phyloP scores from a whole-genome alignment of 208 protist genomes.

The Strigomonas culicis region DNA sequence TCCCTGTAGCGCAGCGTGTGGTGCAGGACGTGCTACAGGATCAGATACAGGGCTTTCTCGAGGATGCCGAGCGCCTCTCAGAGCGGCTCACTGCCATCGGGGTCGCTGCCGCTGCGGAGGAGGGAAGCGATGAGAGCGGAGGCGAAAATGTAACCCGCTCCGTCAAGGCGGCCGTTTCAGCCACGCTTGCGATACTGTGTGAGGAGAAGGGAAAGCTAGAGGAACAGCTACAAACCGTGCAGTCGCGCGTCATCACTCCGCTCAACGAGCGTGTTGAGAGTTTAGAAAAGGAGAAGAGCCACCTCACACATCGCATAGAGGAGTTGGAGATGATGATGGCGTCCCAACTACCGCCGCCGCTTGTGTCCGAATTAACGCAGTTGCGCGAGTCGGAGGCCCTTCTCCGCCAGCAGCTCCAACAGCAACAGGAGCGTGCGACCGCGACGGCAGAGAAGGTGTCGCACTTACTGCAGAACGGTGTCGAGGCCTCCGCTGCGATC shows the following conservation, averaged over 20 bases:
- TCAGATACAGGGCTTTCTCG: slow-evolving; percentile 53
- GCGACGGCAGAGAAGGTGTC: slow-evolving; percentile 14
- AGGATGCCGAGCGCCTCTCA: slow-evolving; percentile 31
- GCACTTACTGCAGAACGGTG: slow-evolving; percentile 16
- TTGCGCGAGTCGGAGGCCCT: slow-evolving; percentile 49
- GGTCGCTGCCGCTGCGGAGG: no score
- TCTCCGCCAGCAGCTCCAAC: slow-evolving; percentile 40
- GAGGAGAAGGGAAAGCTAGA: slow-evolving; percentile 36
- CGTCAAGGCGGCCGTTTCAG: slow-evolving; percentile 9
- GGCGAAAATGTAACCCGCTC: no score
- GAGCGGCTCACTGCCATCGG: no score
- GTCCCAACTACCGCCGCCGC: slow-evolving; percentile 27
- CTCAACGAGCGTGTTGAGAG: slow-evolving; percentile 49
- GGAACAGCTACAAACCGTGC: slow-evolving; percentile 25
- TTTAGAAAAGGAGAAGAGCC: slow-evolving; percentile 37
- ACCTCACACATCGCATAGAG: slow-evolving; percentile 28
- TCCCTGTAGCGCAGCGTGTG: slow-evolving; percentile 53
- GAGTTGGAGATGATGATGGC: slow-evolving; percentile 35
- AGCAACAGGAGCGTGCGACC: slow-evolving; percentile 16
- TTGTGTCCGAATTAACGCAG: slow-evolving; percentile 54
- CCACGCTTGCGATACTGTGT: slow-evolving; percentile 31
- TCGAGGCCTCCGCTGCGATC: slow-evolving; percentile 12
- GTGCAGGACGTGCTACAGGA: slow-evolving; percentile 40
- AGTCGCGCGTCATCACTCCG: slow-evolving; percentile 23
- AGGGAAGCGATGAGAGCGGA: no score